Base-by-base conservation (phyloP, 2,329 filamentous ascomycete genomes). In the Rhynchosporium graminicola region DNA sequence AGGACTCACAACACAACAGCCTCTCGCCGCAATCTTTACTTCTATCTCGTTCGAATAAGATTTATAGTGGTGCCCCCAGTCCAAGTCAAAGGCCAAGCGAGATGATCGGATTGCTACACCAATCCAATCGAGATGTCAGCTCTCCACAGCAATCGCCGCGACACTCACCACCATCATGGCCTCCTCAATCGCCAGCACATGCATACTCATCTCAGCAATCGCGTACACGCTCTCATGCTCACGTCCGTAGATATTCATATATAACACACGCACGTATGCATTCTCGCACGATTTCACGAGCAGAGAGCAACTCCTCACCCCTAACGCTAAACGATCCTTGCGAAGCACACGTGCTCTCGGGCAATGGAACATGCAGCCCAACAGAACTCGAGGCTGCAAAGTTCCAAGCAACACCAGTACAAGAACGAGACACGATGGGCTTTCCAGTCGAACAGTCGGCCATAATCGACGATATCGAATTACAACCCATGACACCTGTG, bases 401-500 rank as follows among this genome's bases (percentile, higher is more conserved):
- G 7, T 52, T 28, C 36, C 36, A 33, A 15, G 26, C 29, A 12
- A 36, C 57, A 12, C 38, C 26, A 38, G 45, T 55, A 10, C 50
- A 64, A 60, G 45, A 51, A 9, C 50, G 66, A 61, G 68, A 71
- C 36, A 71, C 68, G 3, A 71, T 71, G 68, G 67, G 66, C 4
- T 68, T 68, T 45, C 67, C 68, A 4, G 61, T 68, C 13, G 63
- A 68, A 7, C 56, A 31, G 33, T 26, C 48, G n/a, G 26, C 45
- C 8, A 42, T 38, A 31, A 42, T 56, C 9, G 52, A 55, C 20
- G 60, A 62, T 29, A 57, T 59, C n/a, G 6, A 60, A 61, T 10
- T 62, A 60, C 26, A 60, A 31, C 15, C 46, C 33, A 43, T 63
- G 47, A 43, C 52, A 48, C 50, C 55, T 29, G 46, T 60, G 36